phyloP scores from a whole-genome alignment of 2,329 filamentous ascomycete species.

The Fusarium tanahbumbuense region DNA sequence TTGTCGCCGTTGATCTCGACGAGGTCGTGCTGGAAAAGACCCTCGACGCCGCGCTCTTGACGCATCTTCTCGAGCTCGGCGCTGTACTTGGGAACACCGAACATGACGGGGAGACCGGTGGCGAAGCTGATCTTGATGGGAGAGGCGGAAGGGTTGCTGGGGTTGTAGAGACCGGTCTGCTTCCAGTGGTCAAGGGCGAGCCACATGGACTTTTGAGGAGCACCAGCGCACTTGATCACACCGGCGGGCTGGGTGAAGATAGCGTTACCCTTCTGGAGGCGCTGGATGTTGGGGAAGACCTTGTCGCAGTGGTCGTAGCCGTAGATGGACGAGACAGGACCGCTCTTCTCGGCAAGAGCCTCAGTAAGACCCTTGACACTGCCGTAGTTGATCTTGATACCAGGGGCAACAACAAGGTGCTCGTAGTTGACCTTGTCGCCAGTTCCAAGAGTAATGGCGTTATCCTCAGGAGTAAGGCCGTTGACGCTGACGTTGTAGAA shows the following conservation, averaged over 20 bases:
- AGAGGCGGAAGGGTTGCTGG: slow-evolving; percentile 53
- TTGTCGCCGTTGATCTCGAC: slow-evolving; percentile 64
- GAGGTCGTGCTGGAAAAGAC: slow-evolving; percentile 68
- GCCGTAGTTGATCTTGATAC: slow-evolving; percentile 63
- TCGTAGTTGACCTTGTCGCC: slow-evolving; percentile 70
- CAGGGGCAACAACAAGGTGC: slow-evolving; percentile 72
- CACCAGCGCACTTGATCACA: slow-evolving; percentile 70
- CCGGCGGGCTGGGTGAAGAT: slow-evolving; percentile 71
- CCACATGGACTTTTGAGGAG: slow-evolving; percentile 73
- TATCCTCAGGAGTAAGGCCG: slow-evolving; percentile 66
- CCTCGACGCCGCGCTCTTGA: slow-evolving; percentile 66
- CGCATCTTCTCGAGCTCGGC: slow-evolving; percentile 65
- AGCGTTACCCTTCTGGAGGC: slow-evolving; percentile 61
- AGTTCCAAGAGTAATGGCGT: slow-evolving; percentile 64
- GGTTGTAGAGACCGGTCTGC: slow-evolving; percentile 61
- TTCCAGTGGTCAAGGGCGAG: slow-evolving; percentile 70
- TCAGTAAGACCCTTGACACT: slow-evolving; percentile 67
- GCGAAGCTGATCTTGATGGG: slow-evolving; percentile 66
- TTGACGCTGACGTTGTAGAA: slow-evolving; percentile 67
- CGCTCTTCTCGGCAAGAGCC: slow-evolving; percentile 61
- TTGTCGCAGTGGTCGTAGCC: slow-evolving; percentile 67
- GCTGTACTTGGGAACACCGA: slow-evolving; percentile 70
- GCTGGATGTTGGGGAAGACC: slow-evolving; percentile 61
- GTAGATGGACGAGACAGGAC: slow-evolving; percentile 68
- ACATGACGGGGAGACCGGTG: slow-evolving; percentile 67